Evolutionary conservation across 176 grass and related monocot genomes (phyloP).

Genomic region (Areca catechu): DNA sequence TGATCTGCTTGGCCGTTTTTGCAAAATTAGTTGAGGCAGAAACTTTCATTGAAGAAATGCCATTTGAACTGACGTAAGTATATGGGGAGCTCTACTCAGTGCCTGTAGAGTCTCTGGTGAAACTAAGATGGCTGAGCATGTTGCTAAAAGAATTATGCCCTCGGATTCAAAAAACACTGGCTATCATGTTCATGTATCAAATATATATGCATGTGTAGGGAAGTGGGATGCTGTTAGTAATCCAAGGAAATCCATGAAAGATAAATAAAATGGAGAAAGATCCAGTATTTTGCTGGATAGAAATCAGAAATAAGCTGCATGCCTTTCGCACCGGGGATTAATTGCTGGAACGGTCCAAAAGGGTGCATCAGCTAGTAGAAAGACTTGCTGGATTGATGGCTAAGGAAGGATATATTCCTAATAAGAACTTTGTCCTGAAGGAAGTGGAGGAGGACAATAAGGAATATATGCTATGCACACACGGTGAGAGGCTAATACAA

Average conservation of each 20-base stretch:
- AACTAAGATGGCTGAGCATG: not conserved
- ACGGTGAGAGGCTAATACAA: slow-evolving; percentile 13
- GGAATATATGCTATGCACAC: not conserved
- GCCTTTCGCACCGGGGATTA: not conserved
- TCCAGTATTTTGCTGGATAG: slow-evolving; percentile 17
- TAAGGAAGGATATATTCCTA: slow-evolving; percentile 3
- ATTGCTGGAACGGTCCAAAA: slow-evolving; percentile 3
- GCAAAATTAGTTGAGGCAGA: slow-evolving; percentile 1
- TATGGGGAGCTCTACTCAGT: slow-evolving; percentile 10
- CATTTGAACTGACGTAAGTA: not conserved
- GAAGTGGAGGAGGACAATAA: slow-evolving; percentile 13
- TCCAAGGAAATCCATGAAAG: not conserved
- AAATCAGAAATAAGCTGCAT: slow-evolving; percentile 6
- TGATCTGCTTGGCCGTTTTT: not conserved
- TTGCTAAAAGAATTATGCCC: not conserved
- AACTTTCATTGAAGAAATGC: slow-evolving; percentile 1
- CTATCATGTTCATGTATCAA: not conserved
- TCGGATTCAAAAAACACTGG: not conserved
- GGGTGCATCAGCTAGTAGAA: not conserved
- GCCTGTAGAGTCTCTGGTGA: not conserved
- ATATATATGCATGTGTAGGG: slow-evolving; percentile 1
- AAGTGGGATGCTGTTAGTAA: slow-evolving; percentile 1
- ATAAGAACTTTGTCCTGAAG: slow-evolving; percentile 9
- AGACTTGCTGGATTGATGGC: slow-evolving; percentile 2
- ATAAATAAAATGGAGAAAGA: slow-evolving; percentile 1